Evolutionary conservation across 306 rosid genomes (phyloP).

Genomic region (Erythrophleum fordii): DNA sequence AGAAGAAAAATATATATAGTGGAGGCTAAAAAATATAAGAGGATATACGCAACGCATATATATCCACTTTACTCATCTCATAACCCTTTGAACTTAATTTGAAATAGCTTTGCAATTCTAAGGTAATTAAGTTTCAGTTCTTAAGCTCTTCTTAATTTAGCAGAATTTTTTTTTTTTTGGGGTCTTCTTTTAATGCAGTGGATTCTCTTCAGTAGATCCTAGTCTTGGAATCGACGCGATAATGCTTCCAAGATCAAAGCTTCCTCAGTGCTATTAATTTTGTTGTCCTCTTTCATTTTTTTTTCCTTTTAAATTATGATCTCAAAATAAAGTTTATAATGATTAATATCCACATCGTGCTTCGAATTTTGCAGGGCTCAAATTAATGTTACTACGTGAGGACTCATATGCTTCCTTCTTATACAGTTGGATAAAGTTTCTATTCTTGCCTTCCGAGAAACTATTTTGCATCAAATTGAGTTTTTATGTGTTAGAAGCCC

Average conservation of each 20-base stretch:
- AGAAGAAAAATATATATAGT: neutral
- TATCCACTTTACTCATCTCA: slow-evolving; percentile 22
- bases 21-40: no score
- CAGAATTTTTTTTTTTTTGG: slow-evolving; percentile 33
- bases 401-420: slow-evolving; percentile 52
- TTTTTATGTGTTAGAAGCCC: neutral
- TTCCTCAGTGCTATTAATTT: neutral
- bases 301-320: slow-evolving; percentile 23
- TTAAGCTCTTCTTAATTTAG: slow-evolving; percentile 36
- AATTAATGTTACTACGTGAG: slow-evolving; percentile 44
- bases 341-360: slow-evolving; percentile 39
- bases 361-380: slow-evolving; percentile 46
- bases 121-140: slow-evolving; percentile 21
- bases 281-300: slow-evolving; percentile 25
- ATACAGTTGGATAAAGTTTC: slow-evolving; percentile 45
- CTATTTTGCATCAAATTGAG: slow-evolving; percentile 37
- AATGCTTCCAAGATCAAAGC: slow-evolving; percentile 40
- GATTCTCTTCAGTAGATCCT: slow-evolving; percentile 32
- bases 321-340: slow-evolving; percentile 45
- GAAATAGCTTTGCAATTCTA: slow-evolving; percentile 34
- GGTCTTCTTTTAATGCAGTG: slow-evolving; percentile 51
- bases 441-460: slow-evolving; percentile 33
- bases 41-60: no score
- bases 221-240: slow-evolving; percentile 56
- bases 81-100: slow-evolving; percentile 26